These are phyloP conservation scores for Neurospora sp. DNA, from an alignment of 495 filamentous ascomycete genomes.

Conservation along the genomic window DNA sequence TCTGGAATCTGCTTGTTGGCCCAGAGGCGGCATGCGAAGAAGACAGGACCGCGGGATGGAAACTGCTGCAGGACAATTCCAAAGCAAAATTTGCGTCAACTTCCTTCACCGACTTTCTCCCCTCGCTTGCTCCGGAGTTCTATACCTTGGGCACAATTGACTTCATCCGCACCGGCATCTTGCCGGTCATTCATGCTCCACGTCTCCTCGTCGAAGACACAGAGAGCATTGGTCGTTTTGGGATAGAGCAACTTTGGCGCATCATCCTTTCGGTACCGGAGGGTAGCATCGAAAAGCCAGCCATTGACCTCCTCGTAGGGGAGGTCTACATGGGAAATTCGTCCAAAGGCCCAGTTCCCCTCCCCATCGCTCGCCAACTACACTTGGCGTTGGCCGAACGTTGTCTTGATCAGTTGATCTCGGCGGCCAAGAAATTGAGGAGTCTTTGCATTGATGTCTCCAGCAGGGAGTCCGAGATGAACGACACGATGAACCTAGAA, in stretches of 20 bases:
- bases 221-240: slow-evolving; percentile 36
- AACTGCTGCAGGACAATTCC: slow-evolving; percentile 53
- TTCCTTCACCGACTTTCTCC: slow-evolving; percentile 59
- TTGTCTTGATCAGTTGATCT: slow-evolving; percentile 64
- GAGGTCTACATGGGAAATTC: slow-evolving; percentile 57
- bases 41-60: slow-evolving; percentile 31
- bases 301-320: slow-evolving; percentile 57
- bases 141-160: slow-evolving; percentile 57
- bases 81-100: slow-evolving; percentile 53
- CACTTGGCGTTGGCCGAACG: slow-evolving; percentile 70
- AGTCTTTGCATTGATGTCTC: slow-evolving; percentile 28
- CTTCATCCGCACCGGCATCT: slow-evolving; percentile 47
- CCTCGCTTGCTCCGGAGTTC: slow-evolving; percentile 48
- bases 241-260: slow-evolving; percentile 73
- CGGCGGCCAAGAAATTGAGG: slow-evolving; percentile 54
- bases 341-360: slow-evolving; percentile 32
- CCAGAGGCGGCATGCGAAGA: slow-evolving; percentile 42
- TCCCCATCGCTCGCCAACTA: slow-evolving; percentile 43
- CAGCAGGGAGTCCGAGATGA: slow-evolving; percentile 24
- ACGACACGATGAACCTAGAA: slow-evolving; percentile 39
- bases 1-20: slow-evolving; percentile 63
- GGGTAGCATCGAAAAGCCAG: slow-evolving; percentile 57
- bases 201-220: slow-evolving; percentile 24
- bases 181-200: slow-evolving; percentile 12
- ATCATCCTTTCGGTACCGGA: slow-evolving; percentile 63